phyloP scores from a whole-genome alignment of 495 filamentous ascomycete species.

The Parathielavia hyrcaniae region DNA sequence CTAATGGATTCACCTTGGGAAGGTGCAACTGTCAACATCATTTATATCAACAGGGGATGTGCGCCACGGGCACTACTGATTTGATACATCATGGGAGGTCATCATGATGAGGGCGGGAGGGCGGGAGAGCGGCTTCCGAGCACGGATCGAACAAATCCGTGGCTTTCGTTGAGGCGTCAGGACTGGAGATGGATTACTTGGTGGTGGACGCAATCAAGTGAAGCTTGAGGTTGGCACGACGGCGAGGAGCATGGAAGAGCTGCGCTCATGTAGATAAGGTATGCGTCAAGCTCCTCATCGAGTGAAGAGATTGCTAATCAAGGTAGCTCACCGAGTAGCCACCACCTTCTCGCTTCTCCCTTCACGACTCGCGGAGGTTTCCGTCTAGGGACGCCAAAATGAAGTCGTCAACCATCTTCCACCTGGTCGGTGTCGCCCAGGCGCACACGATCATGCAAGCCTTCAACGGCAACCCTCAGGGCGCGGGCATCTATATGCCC shows the following conservation, averaged over 20 bases:
- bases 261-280: too few relatives aligned
- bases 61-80: too few relatives aligned
- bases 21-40: too few relatives aligned
- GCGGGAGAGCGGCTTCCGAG: too few relatives aligned
- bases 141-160: not conserved
- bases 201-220: too few relatives aligned
- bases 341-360: not conserved
- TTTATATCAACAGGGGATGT: too few relatives aligned
- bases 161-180: not conserved
- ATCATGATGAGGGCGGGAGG: too few relatives aligned
- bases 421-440: not conserved
- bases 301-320: not conserved
- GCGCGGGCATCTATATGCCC: not conserved
- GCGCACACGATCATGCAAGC: slow-evolving; percentile 2
- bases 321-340: too few relatives aligned
- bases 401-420: not conserved
- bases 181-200: not conserved
- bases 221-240: too few relatives aligned
- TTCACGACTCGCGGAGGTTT: not conserved
- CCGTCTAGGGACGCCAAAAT: not conserved
- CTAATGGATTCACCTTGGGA: too few relatives aligned
- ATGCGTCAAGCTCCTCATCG: not conserved
- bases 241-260: too few relatives aligned
- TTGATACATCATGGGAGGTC: too few relatives aligned
- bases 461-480: not conserved